Conservation (phyloP, 345 rosid genomes). For the Syzygium aqueum region DNA sequence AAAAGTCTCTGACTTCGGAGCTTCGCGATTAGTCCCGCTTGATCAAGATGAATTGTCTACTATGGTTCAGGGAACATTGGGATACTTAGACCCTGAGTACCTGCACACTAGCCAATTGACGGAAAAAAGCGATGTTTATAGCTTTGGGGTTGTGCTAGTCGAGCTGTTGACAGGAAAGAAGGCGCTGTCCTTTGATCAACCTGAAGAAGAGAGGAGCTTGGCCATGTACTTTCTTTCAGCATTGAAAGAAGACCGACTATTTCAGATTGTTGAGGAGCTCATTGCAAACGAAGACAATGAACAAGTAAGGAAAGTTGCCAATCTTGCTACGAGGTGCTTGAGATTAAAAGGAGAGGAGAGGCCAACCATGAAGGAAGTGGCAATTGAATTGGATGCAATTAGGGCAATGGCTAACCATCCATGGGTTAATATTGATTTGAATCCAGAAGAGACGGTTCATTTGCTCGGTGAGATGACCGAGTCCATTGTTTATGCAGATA, state of each 20-base stretch:
- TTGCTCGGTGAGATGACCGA: neutral
- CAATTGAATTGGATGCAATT: conserved; percentile 11
- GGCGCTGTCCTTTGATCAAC: conserved; percentile 6
- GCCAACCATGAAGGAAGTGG: conserved; percentile 23
- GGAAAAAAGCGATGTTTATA: conserved; percentile 39
- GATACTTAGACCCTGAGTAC: conserved; percentile 44
- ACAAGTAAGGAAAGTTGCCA: conserved; percentile 4
- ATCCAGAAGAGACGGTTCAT: conserved; percentile 8
- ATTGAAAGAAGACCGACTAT: conserved; percentile 2
- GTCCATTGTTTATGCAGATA: neutral
- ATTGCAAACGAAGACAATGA: neutral
- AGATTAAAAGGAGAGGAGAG: conserved; percentile 15
- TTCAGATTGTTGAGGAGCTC: neutral
- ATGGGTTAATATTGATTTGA: neutral
- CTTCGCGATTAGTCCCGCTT: conserved; percentile 30
- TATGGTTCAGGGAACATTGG: conserved; percentile 37
- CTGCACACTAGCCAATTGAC: conserved; percentile 16
- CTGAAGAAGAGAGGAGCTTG: conserved; percentile 17
- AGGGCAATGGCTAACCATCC: conserved; percentile 8
- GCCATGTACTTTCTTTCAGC: conserved; percentile 1
- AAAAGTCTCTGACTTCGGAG: conserved; percentile 43
- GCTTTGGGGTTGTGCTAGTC: conserved; percentile 33
- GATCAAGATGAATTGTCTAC: conserved; percentile 35
- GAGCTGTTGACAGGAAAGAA: conserved; percentile 32
- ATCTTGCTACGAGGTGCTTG: conserved; percentile 8